These are phyloP conservation scores for Puccinia novopanici DNA, from an alignment of 1,284 basidiomycete species.

Conservation along the genomic window DNA sequence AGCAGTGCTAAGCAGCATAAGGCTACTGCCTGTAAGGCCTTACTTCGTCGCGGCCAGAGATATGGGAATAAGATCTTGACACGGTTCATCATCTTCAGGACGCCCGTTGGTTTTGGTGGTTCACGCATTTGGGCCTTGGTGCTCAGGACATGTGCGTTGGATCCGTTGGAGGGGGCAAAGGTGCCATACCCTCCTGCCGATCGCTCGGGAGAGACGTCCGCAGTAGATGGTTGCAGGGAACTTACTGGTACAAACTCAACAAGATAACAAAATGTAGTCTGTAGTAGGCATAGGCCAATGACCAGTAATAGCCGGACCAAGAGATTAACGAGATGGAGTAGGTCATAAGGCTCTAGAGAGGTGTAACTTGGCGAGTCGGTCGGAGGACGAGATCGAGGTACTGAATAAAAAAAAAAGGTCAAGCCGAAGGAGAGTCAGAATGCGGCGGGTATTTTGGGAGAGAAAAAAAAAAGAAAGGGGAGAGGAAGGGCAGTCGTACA, in stretches of 20 bases:
- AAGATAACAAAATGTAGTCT: conserved; percentile 26
- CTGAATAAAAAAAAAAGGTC: not conserved
- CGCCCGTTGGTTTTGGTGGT: conserved; percentile 45
- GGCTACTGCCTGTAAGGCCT: conserved; percentile 71
- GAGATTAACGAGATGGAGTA: conserved; percentile 36
- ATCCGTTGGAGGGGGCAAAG: conserved; percentile 38
- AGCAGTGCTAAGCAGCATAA: conserved; percentile 72
- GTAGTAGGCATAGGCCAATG: conserved; percentile 28
- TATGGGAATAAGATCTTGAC: conserved; percentile 71
- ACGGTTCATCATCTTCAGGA: conserved; percentile 53
- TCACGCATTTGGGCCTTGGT: conserved; percentile 48
- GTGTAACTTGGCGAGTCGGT: not conserved
- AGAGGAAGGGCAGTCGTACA: conserved; percentile 7
- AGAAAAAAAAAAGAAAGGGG: not conserved
- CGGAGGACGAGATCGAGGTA: not conserved
- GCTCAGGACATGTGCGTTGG: conserved; percentile 45
- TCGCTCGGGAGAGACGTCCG: conserved; percentile 17
- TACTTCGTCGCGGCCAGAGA: conserved; percentile 75
- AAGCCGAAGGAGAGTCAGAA: not conserved
- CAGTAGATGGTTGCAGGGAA: conserved; percentile 1
- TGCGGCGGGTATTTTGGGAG: not conserved
- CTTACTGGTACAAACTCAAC: conserved; percentile 32
- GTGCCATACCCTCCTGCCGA: conserved; percentile 40
- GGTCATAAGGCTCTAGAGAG: conserved; percentile 22
- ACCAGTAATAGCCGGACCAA: conserved; percentile 35